Evolutionary conservation across 2,329 filamentous ascomycete genomes (phyloP).

Genomic region (Colletotrichum sp.): DNA sequence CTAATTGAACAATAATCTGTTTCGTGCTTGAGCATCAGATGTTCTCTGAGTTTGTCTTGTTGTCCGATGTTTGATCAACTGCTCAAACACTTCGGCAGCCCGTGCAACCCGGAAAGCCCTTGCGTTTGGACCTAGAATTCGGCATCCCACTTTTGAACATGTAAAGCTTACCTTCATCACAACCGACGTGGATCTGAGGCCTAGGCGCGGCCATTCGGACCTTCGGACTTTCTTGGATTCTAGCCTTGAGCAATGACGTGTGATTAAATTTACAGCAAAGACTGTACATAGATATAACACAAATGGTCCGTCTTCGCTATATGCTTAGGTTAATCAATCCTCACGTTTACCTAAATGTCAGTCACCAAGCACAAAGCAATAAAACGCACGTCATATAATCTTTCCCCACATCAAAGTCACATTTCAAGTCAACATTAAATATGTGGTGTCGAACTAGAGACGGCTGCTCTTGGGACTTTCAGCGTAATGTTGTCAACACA

Average conservation of each 20-base stretch:
- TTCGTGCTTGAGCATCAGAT: not conserved
- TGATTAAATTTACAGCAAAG: too few relatives aligned
- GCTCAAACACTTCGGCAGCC: not conserved
- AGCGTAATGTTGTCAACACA: not conserved
- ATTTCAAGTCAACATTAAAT: not conserved
- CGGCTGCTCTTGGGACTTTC: not conserved
- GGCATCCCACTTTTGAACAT: too few relatives aligned
- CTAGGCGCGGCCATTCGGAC: too few relatives aligned
- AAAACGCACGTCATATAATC: not conserved
- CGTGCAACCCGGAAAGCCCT: not conserved
- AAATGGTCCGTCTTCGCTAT: too few relatives aligned
- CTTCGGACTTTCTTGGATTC: too few relatives aligned
- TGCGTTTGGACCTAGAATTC: too few relatives aligned
- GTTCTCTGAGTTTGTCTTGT: not conserved
- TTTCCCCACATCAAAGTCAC: not conserved
- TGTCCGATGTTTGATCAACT: not conserved
- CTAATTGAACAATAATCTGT: fast-evolving
- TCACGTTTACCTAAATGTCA: not conserved
- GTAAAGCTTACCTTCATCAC: too few relatives aligned
- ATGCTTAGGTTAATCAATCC: not conserved
- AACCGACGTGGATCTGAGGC: too few relatives aligned
- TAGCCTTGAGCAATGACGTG: too few relatives aligned
- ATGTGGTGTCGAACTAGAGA: not conserved
- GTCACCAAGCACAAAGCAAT: not conserved
- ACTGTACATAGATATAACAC: too few relatives aligned